These are phyloP conservation scores for Euphrasia arctica DNA, from an alignment of 305 asterid genomes.

Conservation along the genomic window DNA sequence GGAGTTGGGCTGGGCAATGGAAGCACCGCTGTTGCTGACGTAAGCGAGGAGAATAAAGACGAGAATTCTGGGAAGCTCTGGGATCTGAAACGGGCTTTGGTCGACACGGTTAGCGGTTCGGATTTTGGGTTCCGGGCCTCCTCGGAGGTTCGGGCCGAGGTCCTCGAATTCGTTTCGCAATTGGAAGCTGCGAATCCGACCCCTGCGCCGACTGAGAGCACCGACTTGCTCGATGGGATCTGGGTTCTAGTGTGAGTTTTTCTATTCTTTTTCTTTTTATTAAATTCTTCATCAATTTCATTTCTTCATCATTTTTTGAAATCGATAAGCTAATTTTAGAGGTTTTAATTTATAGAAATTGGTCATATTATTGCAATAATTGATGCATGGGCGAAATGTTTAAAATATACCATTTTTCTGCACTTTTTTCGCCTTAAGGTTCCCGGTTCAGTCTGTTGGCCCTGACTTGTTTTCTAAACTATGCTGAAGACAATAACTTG, in stretches of 20 bases:
- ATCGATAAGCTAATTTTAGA: neutral
- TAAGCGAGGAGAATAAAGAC: conserved; percentile 22
- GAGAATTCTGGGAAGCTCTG: conserved; percentile 36
- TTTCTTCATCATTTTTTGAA: neutral
- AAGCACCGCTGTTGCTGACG: conserved; percentile 36
- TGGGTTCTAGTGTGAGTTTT: conserved; percentile 81
- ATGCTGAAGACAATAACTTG: too few relatives aligned
- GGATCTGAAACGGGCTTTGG: conserved; percentile 71
- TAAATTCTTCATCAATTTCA: neutral
- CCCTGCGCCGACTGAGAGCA: conserved; percentile 60
- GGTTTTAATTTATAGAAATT: too few relatives aligned
- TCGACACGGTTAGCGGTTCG: conserved; percentile 81
- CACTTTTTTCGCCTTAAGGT: too few relatives aligned
- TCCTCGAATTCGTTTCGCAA: conserved; percentile 70
- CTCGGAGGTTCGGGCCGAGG: conserved; percentile 76
- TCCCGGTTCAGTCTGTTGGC: too few relatives aligned
- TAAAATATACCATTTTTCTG: too few relatives aligned
- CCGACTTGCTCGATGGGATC: conserved; percentile 80
- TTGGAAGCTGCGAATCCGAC: conserved; percentile 86
- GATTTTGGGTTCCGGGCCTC: conserved; percentile 78
- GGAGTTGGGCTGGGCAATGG: conserved; percentile 48
- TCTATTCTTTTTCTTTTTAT: neutral
- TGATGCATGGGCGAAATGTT: too few relatives aligned
- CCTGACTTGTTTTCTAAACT: too few relatives aligned
- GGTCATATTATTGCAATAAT: too few relatives aligned